phyloP scores from a whole-genome alignment of 345 rosid genomes.

The Luvunga scandens region DNA sequence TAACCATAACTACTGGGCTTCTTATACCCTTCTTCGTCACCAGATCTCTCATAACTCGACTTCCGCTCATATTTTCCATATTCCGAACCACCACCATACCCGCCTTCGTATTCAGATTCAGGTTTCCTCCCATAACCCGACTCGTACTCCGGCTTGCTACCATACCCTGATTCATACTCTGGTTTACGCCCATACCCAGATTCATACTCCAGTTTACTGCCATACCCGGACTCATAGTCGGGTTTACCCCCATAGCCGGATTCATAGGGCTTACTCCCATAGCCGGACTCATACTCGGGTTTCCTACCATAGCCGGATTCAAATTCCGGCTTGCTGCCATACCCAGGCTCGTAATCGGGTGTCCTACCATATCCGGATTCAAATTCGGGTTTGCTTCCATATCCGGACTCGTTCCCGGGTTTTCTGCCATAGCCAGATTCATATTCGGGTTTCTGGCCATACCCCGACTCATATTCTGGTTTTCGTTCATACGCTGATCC shows the following conservation, averaged over 20 bases:
- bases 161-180: constrained; percentile 20
- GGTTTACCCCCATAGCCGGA: constrained; percentile 22
- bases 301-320: constrained; percentile 14
- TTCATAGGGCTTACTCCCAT: constrained; percentile 19
- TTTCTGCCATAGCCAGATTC: constrained; percentile 13
- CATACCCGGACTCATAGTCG: background rate
- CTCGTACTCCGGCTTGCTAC: constrained; percentile 3
- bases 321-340: constrained; percentile 15
- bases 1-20: constrained; percentile 55
- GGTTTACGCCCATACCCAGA: constrained; percentile 24
- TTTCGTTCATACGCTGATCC: constrained; percentile 21
- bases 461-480: constrained; percentile 19
- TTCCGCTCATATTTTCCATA: constrained; percentile 14
- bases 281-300: constrained; percentile 28
- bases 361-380: constrained; percentile 29
- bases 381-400: constrained; percentile 19
- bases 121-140: constrained; percentile 14
- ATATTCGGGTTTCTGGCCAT: constrained; percentile 8
- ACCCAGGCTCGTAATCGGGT: constrained; percentile 17
- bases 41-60: constrained; percentile 27
- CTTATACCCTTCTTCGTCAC: constrained; percentile 41
- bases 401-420: constrained; percentile 4
- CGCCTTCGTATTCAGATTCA: constrained; percentile 15
- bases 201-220: background rate
- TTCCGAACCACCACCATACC: constrained; percentile 7